These are phyloP conservation scores for Mycena haematopus DNA, from an alignment of 768 basidiomycete species.

Conservation along the genomic window DNA sequence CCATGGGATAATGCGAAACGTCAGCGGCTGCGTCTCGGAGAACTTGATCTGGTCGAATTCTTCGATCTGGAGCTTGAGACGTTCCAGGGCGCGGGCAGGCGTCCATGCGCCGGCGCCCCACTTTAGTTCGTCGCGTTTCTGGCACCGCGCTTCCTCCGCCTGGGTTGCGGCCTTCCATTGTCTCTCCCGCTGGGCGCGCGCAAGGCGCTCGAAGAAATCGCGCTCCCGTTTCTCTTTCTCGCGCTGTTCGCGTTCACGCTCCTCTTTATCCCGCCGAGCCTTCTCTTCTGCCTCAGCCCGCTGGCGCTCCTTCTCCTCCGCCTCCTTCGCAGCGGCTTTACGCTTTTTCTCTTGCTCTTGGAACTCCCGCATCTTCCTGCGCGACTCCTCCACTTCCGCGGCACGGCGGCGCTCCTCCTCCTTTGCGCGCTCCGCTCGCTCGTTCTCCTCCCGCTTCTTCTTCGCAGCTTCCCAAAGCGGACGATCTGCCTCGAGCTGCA, in stretches of 20 bases:
- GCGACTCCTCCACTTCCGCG: slow-evolving; percentile 15
- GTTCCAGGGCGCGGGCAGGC: slow-evolving; percentile 13
- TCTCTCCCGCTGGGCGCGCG: slow-evolving; percentile 4
- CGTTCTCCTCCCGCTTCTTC: slow-evolving; percentile 16
- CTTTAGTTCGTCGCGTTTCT: slow-evolving; percentile 1
- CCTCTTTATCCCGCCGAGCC: slow-evolving; percentile 3
- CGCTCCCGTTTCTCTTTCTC: slow-evolving; percentile 15
- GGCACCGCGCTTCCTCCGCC: slow-evolving; percentile 17
- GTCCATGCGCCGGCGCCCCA: slow-evolving; percentile 21
- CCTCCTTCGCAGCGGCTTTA: slow-evolving; percentile 7
- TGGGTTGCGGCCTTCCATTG: slow-evolving; percentile 11
- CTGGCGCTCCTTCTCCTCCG: slow-evolving; percentile 5
- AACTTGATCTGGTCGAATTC: slow-evolving; percentile 32
- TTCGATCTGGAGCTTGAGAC: slow-evolving; percentile 21
- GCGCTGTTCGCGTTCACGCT: slow-evolving; percentile 5
- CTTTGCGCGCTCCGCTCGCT: slow-evolving; percentile 12
- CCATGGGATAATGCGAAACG: slow-evolving; percentile 31
- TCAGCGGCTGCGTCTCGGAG: slow-evolving; percentile 33
- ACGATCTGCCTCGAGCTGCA: slow-evolving; percentile 23
- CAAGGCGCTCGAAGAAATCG: background rate
- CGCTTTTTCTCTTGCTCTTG: slow-evolving; percentile 13
- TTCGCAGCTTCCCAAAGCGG: slow-evolving; percentile 23
- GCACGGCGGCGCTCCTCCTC: slow-evolving; percentile 12
- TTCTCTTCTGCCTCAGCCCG: too few relatives aligned
- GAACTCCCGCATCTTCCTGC: slow-evolving; percentile 21